A percentile compares a stretch with the other conserved stretches of the same genome.
Conservation (phyloP, 2,329 filamentous ascomycete genomes). For the Aotearoamyces nothofagi region DNA sequence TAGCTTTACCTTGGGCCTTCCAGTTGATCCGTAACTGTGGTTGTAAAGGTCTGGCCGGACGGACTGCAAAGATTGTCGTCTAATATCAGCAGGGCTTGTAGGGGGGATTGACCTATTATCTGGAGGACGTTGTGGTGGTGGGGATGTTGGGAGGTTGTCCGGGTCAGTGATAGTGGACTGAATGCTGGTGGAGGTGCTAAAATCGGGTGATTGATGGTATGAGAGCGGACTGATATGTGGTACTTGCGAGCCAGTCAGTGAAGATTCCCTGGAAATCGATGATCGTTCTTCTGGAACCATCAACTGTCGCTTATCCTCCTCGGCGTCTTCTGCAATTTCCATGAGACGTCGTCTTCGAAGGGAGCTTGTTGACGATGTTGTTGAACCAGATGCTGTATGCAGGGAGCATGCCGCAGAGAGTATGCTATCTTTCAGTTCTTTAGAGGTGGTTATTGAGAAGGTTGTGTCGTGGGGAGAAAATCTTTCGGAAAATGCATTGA, state of each 20-base stretch:
- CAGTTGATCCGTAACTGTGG: conserved; percentile 28
- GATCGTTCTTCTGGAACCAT: conserved; percentile 30
- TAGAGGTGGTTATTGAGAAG: conserved; percentile 59
- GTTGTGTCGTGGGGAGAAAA: conserved; percentile 80
- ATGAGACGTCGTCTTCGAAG: conserved; percentile 63
- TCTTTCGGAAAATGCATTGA: conserved; percentile 48
- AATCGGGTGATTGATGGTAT: conserved; percentile 4
- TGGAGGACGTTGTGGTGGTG: conserved; percentile 3
- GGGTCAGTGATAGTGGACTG: conserved; percentile 6
- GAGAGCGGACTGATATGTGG: conserved; percentile 5
- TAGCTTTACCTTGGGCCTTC: conserved; percentile 75
- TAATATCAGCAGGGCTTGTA: conserved; percentile 10
- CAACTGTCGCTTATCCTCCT: conserved; percentile 56
- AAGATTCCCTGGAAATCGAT: conserved; percentile 13
- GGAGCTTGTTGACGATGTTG: conserved; percentile 72
- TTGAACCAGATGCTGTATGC: conserved; percentile 75
- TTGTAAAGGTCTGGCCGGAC: conserved; percentile 33
- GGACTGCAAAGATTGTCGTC: conserved; percentile 30
- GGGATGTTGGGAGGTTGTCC: no score
- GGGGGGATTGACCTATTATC: conserved; percentile 9
- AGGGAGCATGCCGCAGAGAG: conserved; percentile 80
- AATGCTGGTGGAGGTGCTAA: conserved; percentile 5
- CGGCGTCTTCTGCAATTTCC: conserved; percentile 88
- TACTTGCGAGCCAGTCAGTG: conserved; percentile 2
- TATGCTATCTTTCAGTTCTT: conserved; percentile 75